Base-by-base conservation (phyloP, 768 basidiomycete genomes). In the Suillus subalutaceus region DNA sequence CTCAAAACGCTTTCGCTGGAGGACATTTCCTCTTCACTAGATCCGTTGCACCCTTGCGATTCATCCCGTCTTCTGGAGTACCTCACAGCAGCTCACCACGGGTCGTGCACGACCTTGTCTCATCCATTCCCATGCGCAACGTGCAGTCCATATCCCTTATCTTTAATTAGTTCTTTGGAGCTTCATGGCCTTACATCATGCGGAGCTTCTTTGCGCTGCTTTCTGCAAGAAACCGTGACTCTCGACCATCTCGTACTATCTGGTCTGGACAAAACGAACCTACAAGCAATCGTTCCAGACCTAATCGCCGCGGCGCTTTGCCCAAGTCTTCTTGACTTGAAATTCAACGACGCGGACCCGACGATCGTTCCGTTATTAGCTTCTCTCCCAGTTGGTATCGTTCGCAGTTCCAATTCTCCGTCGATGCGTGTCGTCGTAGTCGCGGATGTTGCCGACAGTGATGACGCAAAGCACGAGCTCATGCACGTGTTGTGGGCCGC, bases 21-120 rank as follows among this genome's bases (percentile, higher is more conserved):
- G 70, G 85, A 86, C 66, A 75, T 87, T 7, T 78, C 81, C 0
- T 75, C 72, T 8, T 77, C 73, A 37, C 72, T 86, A 44, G 79
- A 75, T 63, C 77, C 76, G 4, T 66, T 67, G 30, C 72, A 77
- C 3, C 66, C 58, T 9, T 76, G 75, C 37, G 81, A 86, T 67
- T 76, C 79, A 6, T 75, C 79, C 6, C 68, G 64, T 0, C 53
- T 87, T 32, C 63, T 86, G 38, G 69, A 77, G 23, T 78, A 74
- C 74, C 68, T 86, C 38, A 66, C 65, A 43, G 13, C 63, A 20
- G 62, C 40, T 52, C 38, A 64, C 52, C 53, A 64, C 15, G 59
- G 59, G 26, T 60, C 35, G n/a, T 62, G 63, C 38, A 35, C 26
- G 10, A 32, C 57, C 8, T 50, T 62, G 12, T 23, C 53, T 13